Base-by-base conservation (phyloP, 306 rosid species). In the Cicer arietinum region DNA sequence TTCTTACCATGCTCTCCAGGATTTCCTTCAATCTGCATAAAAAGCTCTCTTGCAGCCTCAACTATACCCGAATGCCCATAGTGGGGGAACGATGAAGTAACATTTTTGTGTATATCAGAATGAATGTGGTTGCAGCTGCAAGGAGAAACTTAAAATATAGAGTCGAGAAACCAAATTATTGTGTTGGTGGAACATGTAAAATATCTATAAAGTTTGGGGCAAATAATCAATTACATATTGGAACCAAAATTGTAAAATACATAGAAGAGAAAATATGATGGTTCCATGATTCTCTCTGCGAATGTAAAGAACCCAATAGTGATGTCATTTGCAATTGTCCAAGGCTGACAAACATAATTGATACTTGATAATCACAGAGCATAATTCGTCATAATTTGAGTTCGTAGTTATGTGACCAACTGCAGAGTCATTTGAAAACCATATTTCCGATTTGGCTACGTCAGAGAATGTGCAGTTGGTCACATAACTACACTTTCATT, bases 41-140 rank as follows among this genome's bases (percentile, higher is more conserved):
- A 93, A 72, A 93, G 85, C 70, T 93, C 96, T 41, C 96, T 84
- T 53, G 97, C 92, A 72, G 98, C 92, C 86, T 80, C 88, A 68
- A 87, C 93, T 71, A 93, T 88, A 54, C 98, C 98, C 9, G 97
- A 88, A 85, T 93, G 98, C 46, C 90, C 97, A 70, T 81, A 71
- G 84, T 89, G 98, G 7, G 98, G 97, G 77, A 87, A 87, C 62
- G 97, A 78, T 71, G 93, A 90, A 45, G 70, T 75, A 76, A 91
- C 87, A 9, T 73, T 67, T 76, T 80, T 77, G 66, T 76, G 87
- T 65, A 83, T 78, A 58, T 66, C 74, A 60, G 87, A 77, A 40
- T 75, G 69, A 80, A 89, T 67, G 86, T 78, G 76, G 69, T 65
- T 56, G 77, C 89, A 51, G 70, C 96, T 91, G 91, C 84, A 76